Conservation (phyloP, 2,329 filamentous ascomycete genomes). For the Cordyceps javanica region DNA sequence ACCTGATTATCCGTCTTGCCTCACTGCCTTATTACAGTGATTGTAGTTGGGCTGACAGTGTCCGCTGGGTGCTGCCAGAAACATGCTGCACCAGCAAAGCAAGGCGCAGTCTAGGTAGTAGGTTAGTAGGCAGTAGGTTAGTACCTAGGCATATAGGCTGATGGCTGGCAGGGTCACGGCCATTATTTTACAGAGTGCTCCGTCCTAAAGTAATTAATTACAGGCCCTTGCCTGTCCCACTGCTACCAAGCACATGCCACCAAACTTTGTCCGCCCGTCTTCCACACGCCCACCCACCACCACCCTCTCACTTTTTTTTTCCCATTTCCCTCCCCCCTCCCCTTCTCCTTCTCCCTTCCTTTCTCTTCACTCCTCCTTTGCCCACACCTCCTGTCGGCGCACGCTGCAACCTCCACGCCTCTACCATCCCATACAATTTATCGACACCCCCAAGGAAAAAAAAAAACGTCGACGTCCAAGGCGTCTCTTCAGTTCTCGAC, state of each 20-base stretch:
- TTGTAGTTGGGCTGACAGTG: too few species aligned
- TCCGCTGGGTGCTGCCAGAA: too few species aligned
- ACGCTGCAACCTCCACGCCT: constrained; percentile 14
- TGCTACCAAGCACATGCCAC: too few species aligned
- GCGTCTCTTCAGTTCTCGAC: background rate
- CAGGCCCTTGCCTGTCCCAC: background rate
- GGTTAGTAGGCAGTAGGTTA: too few species aligned
- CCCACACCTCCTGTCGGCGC: constrained; percentile 6
- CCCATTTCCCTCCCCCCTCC: too few species aligned
- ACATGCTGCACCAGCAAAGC: too few species aligned
- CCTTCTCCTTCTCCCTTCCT: constrained; percentile 22
- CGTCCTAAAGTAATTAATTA: background rate
- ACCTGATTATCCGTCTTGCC: too few species aligned
- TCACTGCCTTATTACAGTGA: too few species aligned
- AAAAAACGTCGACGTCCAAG: background rate
- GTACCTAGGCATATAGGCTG: too few species aligned
- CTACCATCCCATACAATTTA: constrained; percentile 11
- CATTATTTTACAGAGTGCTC: too few species aligned
- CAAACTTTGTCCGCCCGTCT: background rate
- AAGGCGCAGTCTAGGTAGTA: too few species aligned
- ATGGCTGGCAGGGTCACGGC: too few species aligned
- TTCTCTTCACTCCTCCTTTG: constrained; percentile 28
- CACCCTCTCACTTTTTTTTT: background rate
- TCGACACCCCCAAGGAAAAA: constrained; percentile 14
- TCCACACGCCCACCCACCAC: background rate